Conservation (phyloP, 108 stramenopile species). For the Nitzschia sp. region DNA sequence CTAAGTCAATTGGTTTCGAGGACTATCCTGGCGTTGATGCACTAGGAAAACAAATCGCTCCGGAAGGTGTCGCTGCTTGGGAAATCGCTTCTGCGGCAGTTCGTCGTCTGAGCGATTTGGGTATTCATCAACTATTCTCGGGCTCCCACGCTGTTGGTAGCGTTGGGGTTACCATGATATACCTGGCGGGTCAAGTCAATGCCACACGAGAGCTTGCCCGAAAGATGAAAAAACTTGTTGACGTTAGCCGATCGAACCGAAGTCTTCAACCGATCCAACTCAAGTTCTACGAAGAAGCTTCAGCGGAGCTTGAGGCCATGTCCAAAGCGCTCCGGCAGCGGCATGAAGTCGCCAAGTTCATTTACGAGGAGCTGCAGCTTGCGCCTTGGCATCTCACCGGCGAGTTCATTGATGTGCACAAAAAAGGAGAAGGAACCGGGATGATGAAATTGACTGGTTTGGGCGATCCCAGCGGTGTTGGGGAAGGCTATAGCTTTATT, state of each 20-base stretch:
- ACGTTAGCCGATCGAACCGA: slow-evolving; percentile 53
- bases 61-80: slow-evolving; percentile 79
- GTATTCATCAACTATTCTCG: slow-evolving; percentile 67
- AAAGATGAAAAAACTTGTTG: slow-evolving; percentile 68
- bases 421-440: slow-evolving; percentile 76
- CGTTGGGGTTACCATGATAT: slow-evolving; percentile 73
- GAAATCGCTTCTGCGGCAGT: slow-evolving; percentile 65
- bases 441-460: slow-evolving; percentile 90
- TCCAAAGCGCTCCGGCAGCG: slow-evolving; percentile 67
- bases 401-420: slow-evolving; percentile 90
- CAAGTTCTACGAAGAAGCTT: slow-evolving; percentile 65
- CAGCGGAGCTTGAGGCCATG: slow-evolving; percentile 52
- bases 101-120: slow-evolving; percentile 73
- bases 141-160: slow-evolving; percentile 62
- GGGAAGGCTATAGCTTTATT: slow-evolving; percentile 77
- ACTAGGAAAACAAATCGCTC: slow-evolving; percentile 54
- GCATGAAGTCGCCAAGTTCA: slow-evolving; percentile 87
- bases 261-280: slow-evolving; percentile 43
- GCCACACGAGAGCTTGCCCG: slow-evolving; percentile 52
- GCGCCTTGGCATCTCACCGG: slow-evolving; percentile 84
- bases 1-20: slow-evolving; percentile 68
- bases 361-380: slow-evolving; percentile 83
- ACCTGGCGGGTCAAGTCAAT: slow-evolving; percentile 73
- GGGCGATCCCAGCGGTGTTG: slow-evolving; percentile 85
- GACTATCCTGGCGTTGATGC: slow-evolving; percentile 81